These are phyloP conservation scores for Hygrocybe punicea DNA, from an alignment of 768 basidiomycete species.

Conservation along the genomic window DNA sequence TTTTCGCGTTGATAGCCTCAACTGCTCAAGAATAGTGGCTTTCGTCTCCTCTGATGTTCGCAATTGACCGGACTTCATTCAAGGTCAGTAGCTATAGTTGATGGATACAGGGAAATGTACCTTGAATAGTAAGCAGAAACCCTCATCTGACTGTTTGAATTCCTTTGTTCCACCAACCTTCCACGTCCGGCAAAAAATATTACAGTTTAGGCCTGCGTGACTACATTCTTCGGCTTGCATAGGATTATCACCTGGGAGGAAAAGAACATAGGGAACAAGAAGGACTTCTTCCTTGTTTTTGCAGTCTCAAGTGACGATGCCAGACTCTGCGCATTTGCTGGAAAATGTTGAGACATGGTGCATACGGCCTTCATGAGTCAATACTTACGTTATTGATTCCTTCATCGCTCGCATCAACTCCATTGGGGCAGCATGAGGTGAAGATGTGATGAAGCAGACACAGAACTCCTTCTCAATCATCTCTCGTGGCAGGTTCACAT, in stretches of 20 bases:
- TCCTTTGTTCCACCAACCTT: constrained; percentile 26
- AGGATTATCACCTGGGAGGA: constrained; percentile 30
- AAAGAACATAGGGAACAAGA: constrained; percentile 21
- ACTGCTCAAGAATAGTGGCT: not conserved
- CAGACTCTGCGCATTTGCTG: not conserved
- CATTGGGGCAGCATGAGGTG: too few species aligned
- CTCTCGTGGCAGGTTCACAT: constrained; percentile 38
- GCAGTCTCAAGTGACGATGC: constrained; percentile 22
- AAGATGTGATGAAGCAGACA: constrained; percentile 29
- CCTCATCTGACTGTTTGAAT: constrained; percentile 23
- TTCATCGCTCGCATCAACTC: too few species aligned
- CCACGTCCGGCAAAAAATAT: constrained; percentile 33
- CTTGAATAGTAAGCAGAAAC: constrained; percentile 25
- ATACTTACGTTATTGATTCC: constrained; percentile 24
- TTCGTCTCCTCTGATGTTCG: constrained; percentile 4
- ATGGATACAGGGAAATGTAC: not conserved
- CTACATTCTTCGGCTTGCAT: constrained; percentile 39
- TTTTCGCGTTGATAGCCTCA: not conserved
- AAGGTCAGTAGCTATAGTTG: constrained; percentile 7
- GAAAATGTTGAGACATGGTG: not conserved
- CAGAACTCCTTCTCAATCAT: constrained; percentile 30
- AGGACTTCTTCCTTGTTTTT: constrained; percentile 21
- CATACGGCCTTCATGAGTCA: not conserved
- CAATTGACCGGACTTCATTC: not conserved
- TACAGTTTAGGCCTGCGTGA: constrained; percentile 30